Percentiles rank a stretch among this genome's conserved stretches.
Conservation (phyloP, 2,329 filamentous ascomycete genomes). For the Stromatinia cepivora region DNA sequence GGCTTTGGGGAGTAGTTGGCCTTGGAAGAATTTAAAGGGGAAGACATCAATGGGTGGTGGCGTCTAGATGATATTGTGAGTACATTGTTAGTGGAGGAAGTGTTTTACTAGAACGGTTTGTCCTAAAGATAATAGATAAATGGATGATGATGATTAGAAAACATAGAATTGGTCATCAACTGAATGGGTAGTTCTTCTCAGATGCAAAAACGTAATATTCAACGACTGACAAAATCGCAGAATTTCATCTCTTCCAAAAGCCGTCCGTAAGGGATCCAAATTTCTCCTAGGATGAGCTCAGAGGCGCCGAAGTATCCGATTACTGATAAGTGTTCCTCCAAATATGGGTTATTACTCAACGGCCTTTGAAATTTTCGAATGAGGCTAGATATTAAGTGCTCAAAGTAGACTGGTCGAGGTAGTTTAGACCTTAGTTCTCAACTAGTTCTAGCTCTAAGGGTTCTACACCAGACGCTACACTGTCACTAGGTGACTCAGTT, state of each 20-base stretch:
- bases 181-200: neutral
- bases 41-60: constrained; percentile 34
- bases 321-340: neutral
- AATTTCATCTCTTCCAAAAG: neutral
- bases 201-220: neutral
- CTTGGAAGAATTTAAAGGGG: constrained; percentile 35
- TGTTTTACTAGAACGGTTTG: neutral
- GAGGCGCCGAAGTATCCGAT: too few relatives aligned
- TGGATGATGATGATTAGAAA: neutral
- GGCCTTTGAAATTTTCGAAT: neutral
- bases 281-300: neutral
- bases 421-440: too few relatives aligned
- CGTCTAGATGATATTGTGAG: neutral
- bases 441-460: too few relatives aligned
- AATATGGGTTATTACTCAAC: neutral
- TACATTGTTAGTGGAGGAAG: too few relatives aligned
- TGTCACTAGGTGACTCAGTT: too few relatives aligned
- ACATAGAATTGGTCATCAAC: neutral
- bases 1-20: constrained; percentile 44
- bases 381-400: neutral
- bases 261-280: neutral
- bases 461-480: too few relatives aligned
- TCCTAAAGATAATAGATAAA: neutral
- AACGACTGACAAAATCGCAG: too few relatives aligned
- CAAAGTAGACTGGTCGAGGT: too few relatives aligned